Evolutionary conservation across 805 yeast species (phyloP), one percentile per base, ranked within the genome.

Genomic region (Candida stauntonica): DNA sequence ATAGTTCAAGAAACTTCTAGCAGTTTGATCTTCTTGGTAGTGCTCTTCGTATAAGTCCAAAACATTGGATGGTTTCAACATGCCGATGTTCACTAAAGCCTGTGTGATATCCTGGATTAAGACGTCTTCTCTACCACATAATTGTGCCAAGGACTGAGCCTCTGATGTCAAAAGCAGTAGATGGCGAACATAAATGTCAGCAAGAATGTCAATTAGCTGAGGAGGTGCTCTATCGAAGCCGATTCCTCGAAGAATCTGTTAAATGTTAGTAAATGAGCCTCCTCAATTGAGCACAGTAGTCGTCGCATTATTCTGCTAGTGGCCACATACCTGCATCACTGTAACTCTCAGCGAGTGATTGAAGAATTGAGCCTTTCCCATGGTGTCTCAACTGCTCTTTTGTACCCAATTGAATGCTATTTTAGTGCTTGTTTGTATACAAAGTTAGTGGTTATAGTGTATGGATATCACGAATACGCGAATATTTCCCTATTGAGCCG

Each of bases 171-270:
- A 54, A 14, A 79, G 61, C 34, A 66, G 64, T 31, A 91, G 60
- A 55, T 79, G 81, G 41, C 82, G 72, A 14, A 84, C 63, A 55
- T 82, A 78, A 2, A 91, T 54, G 52, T 88, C 96, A 0, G 95
- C 80, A n/a, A 88, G 49, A 2, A 79, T 71, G 53, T 87, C 89
- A 8, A 91, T 66, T 1, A 83, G 74, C 7, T 76, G 67, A 7
- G 91, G 85, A 36, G 79, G 70, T 46, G 89, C 79, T 50, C 79
- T 72, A 45, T 86, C 96, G 52, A 88, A 86, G 0, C 99, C 99
- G 21, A 79, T 75, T 0, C 93, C 78, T 45, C 86, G 78, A 36
- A 91, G 69, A 5, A 81, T 64, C 61, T 81, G 24, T 23, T 21
- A 19, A 7, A n/a, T n/a, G 13, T 7, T 17, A 12, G 35, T 33